These are phyloP conservation scores for Alopecurus myosuroides DNA, from an alignment of 176 grass and related monocot species.

Conservation along the genomic window DNA sequence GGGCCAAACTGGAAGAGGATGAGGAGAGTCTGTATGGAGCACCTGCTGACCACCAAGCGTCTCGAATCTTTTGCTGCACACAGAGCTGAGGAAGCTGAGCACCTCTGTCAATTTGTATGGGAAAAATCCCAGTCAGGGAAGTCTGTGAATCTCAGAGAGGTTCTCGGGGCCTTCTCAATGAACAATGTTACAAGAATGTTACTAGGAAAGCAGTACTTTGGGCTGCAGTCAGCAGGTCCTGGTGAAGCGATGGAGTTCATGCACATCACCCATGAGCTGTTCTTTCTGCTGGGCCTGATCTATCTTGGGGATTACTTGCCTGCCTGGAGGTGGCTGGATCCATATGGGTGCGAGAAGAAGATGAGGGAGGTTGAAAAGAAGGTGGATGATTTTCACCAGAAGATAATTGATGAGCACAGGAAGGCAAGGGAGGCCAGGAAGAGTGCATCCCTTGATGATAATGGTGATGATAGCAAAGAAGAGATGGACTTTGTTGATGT, in stretches of 20 bases:
- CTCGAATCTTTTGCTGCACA: slow-evolving; percentile 68
- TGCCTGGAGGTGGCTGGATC: slow-evolving; percentile 83
- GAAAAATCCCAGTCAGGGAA: slow-evolving; percentile 34
- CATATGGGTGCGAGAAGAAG: slow-evolving; percentile 72
- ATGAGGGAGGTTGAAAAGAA: slow-evolving; percentile 82
- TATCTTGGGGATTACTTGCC: slow-evolving; percentile 92
- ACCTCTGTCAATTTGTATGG: slow-evolving; percentile 66
- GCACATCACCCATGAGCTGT: slow-evolving; percentile 83
- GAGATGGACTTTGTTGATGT: slow-evolving; percentile 88
- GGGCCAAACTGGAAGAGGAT: slow-evolving; percentile 87
- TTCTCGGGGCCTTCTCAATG: slow-evolving; percentile 80
- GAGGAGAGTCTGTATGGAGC: slow-evolving; percentile 87
- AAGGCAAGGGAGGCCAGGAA: slow-evolving; percentile 46
- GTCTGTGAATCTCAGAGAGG: slow-evolving; percentile 67
- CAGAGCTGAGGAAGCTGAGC: slow-evolving; percentile 55
- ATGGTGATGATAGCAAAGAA: slow-evolving; percentile 35
- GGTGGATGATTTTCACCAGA: slow-evolving; percentile 90
- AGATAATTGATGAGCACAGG: slow-evolving; percentile 84
- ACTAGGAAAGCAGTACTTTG: slow-evolving; percentile 87
- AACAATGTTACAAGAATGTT: slow-evolving; percentile 98
- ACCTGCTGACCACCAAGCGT: slow-evolving; percentile 74
- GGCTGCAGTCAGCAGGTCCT: slow-evolving; percentile 56
- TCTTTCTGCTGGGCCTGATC: slow-evolving; percentile 76
- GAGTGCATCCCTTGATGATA: neutral
- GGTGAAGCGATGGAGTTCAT: slow-evolving; percentile 86